phyloP scores from a whole-genome alignment of 169 alveolate genomes.

The Plasmodium reichenowi region DNA sequence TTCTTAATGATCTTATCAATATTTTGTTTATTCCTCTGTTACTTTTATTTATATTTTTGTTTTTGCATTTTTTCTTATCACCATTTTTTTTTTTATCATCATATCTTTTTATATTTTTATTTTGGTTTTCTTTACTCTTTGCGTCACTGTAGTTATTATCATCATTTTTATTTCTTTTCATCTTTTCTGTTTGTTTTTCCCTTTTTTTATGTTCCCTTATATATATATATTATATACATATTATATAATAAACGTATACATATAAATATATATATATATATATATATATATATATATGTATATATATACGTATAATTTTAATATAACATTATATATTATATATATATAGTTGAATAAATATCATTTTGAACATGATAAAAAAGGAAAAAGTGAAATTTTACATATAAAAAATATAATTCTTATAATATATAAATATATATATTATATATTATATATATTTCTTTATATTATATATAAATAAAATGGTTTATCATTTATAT shows the following conservation, averaged over 20 bases:
- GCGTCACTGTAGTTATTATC: not conserved
- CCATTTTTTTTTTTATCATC: not conserved
- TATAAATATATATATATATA: not conserved
- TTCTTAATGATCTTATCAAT: slow-evolving; percentile 33
- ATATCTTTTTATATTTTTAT: too few relatives aligned
- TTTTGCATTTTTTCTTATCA: not conserved
- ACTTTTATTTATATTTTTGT: slow-evolving; percentile 5
- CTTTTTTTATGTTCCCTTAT: not conserved
- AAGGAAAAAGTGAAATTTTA: too few relatives aligned
- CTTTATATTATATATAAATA: too few relatives aligned
- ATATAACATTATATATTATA: too few relatives aligned
- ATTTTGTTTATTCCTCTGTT: slow-evolving; percentile 36
- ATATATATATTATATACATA: not conserved
- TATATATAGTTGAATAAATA: too few relatives aligned
- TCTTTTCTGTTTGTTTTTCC: not conserved
- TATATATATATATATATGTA: not conserved
- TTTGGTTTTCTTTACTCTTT: not conserved
- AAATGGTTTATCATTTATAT: too few relatives aligned
- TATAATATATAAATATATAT: too few relatives aligned
- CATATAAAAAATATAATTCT: too few relatives aligned
- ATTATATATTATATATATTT: too few relatives aligned
- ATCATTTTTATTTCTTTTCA: not conserved
- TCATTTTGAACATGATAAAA: too few relatives aligned
- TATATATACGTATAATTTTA: not conserved
- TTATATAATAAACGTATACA: not conserved